Base-by-base conservation (phyloP, 495 filamentous ascomycete genomes). In the Penicillium goetzii region DNA sequence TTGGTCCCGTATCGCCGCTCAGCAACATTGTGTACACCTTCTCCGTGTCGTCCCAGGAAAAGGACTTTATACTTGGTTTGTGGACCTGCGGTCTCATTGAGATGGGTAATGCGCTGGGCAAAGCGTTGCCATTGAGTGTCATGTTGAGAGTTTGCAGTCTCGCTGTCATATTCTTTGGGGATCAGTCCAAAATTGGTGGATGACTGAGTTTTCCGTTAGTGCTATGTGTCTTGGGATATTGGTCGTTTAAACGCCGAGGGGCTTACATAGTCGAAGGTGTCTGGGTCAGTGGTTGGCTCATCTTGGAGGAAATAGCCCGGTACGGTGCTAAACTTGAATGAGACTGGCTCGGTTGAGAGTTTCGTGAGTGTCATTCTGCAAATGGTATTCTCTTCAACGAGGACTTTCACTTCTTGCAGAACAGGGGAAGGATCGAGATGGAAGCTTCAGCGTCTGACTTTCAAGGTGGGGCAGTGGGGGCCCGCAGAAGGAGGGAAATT, bases 251-350 rank as follows among this genome's bases (percentile, higher is more conserved):
- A 30, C 25, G 12, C 25, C 17, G 30, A 15, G 41, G 34, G 15
- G 26, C 73, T 74, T 76, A 90, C 88, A 72, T 88, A 93, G 76
- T 92, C 86, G 72, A 92, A 93, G 2, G 76, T 84, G 12, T 71
- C 74, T 6, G 86, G 77, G 68, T 91, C 80, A 0, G 91, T 93
- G 34, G 72, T 67, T 0, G 81, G 80, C 23, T 92, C 83, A 74
- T 92, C 90, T 73, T 93, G 91, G 4, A 84, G 76, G 71, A 93
- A 94, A 68, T 86, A 90, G 1, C 89, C 90, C 2, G 82, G 72
- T 4, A 92, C 84, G 10, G 84, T 86, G 60, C 70, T 66, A 56
- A 76, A 75, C 25, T 66, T 65, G 63, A 73, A 73, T 1, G 58
- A 60, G 62, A 61, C 15, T 49, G 25, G 25, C 26, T 69, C 19